phyloP scores from a whole-genome alignment of 2,329 filamentous ascomycete genomes.

The Hypoxylon sp. region DNA sequence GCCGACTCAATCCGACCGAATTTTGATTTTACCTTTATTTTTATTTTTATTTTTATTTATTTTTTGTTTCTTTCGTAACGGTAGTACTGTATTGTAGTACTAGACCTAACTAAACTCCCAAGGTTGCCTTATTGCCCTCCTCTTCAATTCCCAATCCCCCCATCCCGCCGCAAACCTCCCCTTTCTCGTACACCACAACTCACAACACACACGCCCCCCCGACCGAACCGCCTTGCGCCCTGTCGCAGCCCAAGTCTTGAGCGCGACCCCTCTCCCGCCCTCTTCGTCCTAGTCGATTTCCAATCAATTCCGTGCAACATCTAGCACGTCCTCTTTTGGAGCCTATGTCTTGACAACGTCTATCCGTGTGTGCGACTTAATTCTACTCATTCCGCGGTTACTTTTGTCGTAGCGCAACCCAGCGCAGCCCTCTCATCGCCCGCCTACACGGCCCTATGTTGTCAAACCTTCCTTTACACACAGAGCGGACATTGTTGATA shows the following conservation, averaged over 20 bases:
- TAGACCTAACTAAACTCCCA: slow-evolving; percentile 2
- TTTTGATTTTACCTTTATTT: slow-evolving; percentile 18
- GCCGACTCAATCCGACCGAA: slow-evolving; percentile 32
- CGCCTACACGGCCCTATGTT: slow-evolving; percentile 32
- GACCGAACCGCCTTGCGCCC: slow-evolving; percentile 40
- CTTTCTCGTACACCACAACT: slow-evolving; percentile 32
- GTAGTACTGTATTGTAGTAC: slow-evolving; percentile 12
- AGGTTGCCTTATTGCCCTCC: slow-evolving; percentile 6
- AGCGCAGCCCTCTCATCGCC: slow-evolving; percentile 36
- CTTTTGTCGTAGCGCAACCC: slow-evolving; percentile 41
- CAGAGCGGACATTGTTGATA: slow-evolving; percentile 30
- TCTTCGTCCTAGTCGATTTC: slow-evolving; percentile 40
- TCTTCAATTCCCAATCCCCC: slow-evolving; percentile 2
- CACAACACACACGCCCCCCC: slow-evolving; percentile 20
- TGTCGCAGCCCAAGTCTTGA: slow-evolving; percentile 41
- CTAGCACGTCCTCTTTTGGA: slow-evolving; percentile 38
- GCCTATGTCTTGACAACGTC: slow-evolving; percentile 39
- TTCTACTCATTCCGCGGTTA: slow-evolving; percentile 30
- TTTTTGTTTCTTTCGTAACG: slow-evolving; percentile 18
- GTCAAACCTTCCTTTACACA: slow-evolving; percentile 29
- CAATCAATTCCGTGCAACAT: slow-evolving; percentile 46
- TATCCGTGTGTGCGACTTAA: slow-evolving; percentile 43
- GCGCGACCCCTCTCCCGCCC: slow-evolving; percentile 37
- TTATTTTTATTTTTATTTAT: slow-evolving; percentile 15
- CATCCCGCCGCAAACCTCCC: slow-evolving; percentile 31